Conservation (phyloP, 371 early-diverging fungal species). For the Phascolomyces articulosus region DNA sequence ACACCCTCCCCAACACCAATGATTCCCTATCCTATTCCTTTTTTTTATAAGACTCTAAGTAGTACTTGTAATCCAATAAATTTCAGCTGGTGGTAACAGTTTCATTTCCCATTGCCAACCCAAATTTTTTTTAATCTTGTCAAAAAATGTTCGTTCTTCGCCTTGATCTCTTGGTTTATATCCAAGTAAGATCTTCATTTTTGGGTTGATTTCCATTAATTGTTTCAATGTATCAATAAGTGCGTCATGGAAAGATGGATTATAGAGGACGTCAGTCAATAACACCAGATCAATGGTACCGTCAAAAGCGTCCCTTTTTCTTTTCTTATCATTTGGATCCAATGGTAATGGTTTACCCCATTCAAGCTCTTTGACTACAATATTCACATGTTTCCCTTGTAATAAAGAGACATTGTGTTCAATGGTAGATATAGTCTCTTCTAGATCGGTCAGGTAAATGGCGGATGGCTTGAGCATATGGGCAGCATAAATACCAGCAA, state of each 20-base stretch:
- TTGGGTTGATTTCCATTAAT: constrained; percentile 40
- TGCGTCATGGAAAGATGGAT: constrained; percentile 41
- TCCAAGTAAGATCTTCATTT: constrained; percentile 2
- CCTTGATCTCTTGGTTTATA: constrained; percentile 11
- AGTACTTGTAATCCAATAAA: neutral
- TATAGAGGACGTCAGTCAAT: constrained; percentile 50
- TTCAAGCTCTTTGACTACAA: constrained; percentile 25
- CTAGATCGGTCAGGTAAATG: constrained; percentile 45
- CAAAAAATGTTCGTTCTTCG: constrained; percentile 47
- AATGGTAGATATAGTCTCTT: constrained; percentile 38
- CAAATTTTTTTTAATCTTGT: constrained; percentile 23
- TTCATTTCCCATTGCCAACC: constrained; percentile 19
- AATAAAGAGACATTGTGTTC: constrained; percentile 28
- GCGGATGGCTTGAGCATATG: constrained; percentile 23
- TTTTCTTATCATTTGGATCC: neutral
- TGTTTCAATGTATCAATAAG: constrained; percentile 39
- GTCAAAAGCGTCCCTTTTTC: neutral
- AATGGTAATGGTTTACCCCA: constrained; percentile 31
- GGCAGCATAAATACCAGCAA: constrained; percentile 46
- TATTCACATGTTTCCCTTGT: constrained; percentile 10
- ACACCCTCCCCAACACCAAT: too few species aligned
- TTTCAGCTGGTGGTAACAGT: constrained; percentile 14
- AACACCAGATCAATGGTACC: constrained; percentile 31
- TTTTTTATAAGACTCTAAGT: too few species aligned
- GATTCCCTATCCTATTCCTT: too few species aligned